A percentile compares a stretch with the other conserved stretches of the same genome.
phyloP scores from a whole-genome alignment of 768 basidiomycete species.

The Leccinum broughii region DNA sequence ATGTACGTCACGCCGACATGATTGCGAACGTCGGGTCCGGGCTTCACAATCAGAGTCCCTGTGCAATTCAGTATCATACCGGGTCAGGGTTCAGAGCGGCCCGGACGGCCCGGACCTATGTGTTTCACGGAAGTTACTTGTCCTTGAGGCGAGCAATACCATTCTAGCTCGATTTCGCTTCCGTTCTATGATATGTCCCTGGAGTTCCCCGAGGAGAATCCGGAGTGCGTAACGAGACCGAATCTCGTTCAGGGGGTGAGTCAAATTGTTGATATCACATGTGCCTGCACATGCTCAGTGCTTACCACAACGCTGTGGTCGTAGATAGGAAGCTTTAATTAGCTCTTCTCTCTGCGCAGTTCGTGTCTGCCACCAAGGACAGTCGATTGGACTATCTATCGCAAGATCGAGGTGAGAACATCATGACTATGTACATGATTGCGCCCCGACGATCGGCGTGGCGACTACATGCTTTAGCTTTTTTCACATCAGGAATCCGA shows the following conservation, averaged over 20 bases:
- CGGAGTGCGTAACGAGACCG: background rate
- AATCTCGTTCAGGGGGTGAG: background rate
- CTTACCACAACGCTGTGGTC: background rate
- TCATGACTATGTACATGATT: background rate
- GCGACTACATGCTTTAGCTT: background rate
- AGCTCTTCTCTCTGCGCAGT: background rate
- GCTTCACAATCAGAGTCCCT: background rate
- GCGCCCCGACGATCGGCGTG: background rate
- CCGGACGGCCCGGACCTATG: background rate
- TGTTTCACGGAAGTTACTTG: background rate
- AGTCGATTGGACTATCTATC: background rate
- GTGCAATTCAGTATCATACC: background rate
- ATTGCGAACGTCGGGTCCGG: background rate
- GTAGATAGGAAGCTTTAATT: background rate
- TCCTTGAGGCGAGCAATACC: background rate
- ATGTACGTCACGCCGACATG: background rate
- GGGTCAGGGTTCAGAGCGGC: background rate
- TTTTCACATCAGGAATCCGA: background rate
- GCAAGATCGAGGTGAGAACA: background rate
- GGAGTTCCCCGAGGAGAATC: conserved; percentile 12
- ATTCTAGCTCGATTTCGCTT: background rate
- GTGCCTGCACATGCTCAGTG: background rate
- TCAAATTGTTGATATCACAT: background rate
- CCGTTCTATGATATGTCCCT: background rate
- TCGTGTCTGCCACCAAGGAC: background rate